Conservation (phyloP, 176 grass and related monocot genomes). For the Poa pratensis region DNA sequence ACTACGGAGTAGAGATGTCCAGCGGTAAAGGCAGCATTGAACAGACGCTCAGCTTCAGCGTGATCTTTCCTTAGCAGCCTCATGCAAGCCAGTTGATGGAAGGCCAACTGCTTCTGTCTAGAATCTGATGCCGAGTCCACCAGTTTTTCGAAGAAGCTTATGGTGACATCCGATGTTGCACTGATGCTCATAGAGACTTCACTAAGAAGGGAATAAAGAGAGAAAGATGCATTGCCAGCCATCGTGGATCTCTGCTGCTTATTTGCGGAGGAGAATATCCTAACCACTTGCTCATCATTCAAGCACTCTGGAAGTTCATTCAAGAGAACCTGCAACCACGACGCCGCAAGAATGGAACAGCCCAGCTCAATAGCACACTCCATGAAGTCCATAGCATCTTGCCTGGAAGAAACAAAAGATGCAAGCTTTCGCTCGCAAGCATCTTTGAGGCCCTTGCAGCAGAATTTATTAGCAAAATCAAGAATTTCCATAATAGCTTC, state of each 20-base stretch:
- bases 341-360: conserved; percentile 78
- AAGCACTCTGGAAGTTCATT: conserved; percentile 84
- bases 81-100: conserved; percentile 80
- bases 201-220: conserved; percentile 89
- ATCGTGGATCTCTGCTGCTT: conserved; percentile 80
- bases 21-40: conserved; percentile 76
- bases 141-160: conserved; percentile 79
- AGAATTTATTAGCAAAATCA: conserved; percentile 95
- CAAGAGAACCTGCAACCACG: conserved; percentile 89
- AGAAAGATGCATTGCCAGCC: conserved; percentile 80
- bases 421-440: conserved; percentile 91
- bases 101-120: conserved; percentile 78
- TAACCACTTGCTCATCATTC: conserved; percentile 83
- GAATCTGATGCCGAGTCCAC: conserved; percentile 79
- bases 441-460: conserved; percentile 93
- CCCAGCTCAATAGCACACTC: conserved; percentile 89
- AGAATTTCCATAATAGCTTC: conserved; percentile 88
- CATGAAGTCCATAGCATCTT: conserved; percentile 97
- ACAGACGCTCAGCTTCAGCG: conserved; percentile 69
- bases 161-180: conserved; percentile 70
- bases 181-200: conserved; percentile 79
- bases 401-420: conserved; percentile 81
- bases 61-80: conserved; percentile 81
- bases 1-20: conserved; percentile 90
- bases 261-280: conserved; percentile 73